Conservation (phyloP, 2,329 filamentous ascomycete species). For the Ophiostoma pallidulum region DNA sequence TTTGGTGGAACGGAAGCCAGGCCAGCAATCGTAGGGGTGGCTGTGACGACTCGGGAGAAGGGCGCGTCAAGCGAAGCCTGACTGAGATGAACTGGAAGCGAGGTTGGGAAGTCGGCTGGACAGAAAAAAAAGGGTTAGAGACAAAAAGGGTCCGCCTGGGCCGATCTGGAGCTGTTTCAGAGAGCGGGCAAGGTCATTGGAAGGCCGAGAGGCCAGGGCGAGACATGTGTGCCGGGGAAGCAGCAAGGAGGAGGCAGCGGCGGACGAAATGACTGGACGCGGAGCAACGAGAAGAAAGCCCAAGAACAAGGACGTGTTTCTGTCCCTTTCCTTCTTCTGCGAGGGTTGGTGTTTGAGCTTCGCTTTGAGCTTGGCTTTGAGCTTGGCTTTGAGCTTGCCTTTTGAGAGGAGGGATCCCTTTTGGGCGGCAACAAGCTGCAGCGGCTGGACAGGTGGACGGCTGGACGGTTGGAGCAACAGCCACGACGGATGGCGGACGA, state of each 20-base stretch:
- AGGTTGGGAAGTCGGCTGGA: background rate
- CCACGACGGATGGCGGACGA: too few species aligned
- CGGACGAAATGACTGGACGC: background rate
- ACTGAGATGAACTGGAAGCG: background rate
- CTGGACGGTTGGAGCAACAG: background rate
- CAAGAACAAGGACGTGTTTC: background rate
- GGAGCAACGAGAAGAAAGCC: background rate
- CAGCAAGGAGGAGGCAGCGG: background rate
- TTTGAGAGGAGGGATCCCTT: background rate
- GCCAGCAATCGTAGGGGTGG: too few species aligned
- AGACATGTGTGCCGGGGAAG: too few species aligned
- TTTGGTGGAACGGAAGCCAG: too few species aligned
- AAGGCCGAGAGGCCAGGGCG: slow-evolving; percentile 2
- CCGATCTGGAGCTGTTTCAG: slow-evolving; percentile 11
- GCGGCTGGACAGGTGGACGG: background rate
- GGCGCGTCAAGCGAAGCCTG: background rate
- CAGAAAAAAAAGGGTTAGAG: slow-evolving; percentile 9
- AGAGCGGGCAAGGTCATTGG: slow-evolving; percentile 2
- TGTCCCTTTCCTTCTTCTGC: background rate
- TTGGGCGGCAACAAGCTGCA: background rate
- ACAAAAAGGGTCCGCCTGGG: slow-evolving; percentile 1
- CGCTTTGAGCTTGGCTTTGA: too few species aligned
- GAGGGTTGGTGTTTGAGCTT: background rate
- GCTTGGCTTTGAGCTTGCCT: background rate
- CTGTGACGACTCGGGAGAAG: too few species aligned